A percentile compares a stretch with the other conserved stretches of the same genome.
Evolutionary conservation across 2,329 filamentous ascomycete species (phyloP).

Genomic region (Claviceps maximensis): DNA sequence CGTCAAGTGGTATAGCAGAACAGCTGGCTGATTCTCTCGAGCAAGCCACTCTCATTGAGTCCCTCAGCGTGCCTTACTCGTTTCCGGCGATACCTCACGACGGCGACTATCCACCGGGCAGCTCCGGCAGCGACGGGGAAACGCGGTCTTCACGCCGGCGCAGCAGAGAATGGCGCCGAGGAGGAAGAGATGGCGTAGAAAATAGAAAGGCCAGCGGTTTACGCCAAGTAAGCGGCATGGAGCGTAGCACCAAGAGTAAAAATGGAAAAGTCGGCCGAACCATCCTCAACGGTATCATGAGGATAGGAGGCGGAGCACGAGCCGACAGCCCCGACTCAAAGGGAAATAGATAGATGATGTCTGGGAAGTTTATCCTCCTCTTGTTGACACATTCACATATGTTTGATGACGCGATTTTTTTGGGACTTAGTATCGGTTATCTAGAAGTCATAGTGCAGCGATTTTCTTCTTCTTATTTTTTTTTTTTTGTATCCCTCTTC

Average conservation of each 20-base stretch:
- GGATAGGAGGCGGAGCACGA: conserved; percentile 26
- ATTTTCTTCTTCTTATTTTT: not conserved
- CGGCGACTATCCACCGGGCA: conserved; percentile 29
- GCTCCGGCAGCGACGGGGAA: conserved; percentile 35
- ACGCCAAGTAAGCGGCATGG: conserved; percentile 16
- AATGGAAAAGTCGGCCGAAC: conserved; percentile 29
- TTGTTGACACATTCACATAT: not conserved
- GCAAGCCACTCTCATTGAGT: conserved; percentile 25
- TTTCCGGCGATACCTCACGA: conserved; percentile 15
- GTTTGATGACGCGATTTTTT: not conserved
- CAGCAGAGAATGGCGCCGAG: conserved; percentile 20
- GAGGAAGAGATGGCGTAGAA: conserved; percentile 14
- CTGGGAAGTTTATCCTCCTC: not conserved
- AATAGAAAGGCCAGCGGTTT: conserved; percentile 14
- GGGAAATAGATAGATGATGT: conserved; percentile 10
- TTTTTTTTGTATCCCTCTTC: not conserved
- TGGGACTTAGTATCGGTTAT: not conserved
- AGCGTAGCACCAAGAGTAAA: conserved; percentile 19
- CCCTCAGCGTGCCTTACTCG: conserved; percentile 18
- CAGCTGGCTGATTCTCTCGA: conserved; percentile 37
- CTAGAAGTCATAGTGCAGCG: not conserved
- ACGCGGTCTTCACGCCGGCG: conserved; percentile 11
- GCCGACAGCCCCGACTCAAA: conserved; percentile 28
- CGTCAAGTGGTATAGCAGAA: conserved; percentile 17
- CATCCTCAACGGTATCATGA: conserved; percentile 31